Evolutionary conservation across 164 flowering plant species (phyloP), one percentile per base, ranked within the genome.

Genomic region (Sedum album): DNA sequence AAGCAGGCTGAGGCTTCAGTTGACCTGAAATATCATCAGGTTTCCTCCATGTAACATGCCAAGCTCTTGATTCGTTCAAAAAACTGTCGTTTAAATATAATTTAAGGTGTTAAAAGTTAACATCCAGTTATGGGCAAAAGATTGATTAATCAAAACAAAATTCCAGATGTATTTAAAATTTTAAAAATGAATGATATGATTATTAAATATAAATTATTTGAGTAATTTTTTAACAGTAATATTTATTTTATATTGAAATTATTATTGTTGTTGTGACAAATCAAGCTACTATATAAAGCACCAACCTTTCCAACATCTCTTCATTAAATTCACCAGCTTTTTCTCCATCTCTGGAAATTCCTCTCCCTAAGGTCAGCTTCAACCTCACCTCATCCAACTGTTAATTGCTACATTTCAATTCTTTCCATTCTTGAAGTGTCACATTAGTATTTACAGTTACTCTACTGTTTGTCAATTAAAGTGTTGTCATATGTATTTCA

Each of bases 331-430:
- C 33, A 57, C 62, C 33, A 57, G 33, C 33, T 57, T 57, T 44
- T 57, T 28, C 62, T 30, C 62, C 33, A 57, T 57, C 62, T 57
- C 62, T 57, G 4, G 49, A 35, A 46, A 46, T 46, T 46, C 51
- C 57, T 51, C 62, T 57, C 33, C 62, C 35, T 57, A 33, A 57
- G 62, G 62, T 57, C 62, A 57, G 62, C 62, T 57, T 51, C 57
- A 51, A 23, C 7, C 21, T 51, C n/a, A n/a, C n/a, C n/a, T n/a
- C n/a, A n/a, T n/a, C n/a, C n/a, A n/a, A n/a, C n/a, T n/a, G n/a
- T n/a, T n/a, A n/a, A 31, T 13, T 57, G 30, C 42, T 42, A 44
- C 62, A 28, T 13, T 28, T 57, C 28, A 0, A 30, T 57, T 3
- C 35, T 6, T 28, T 1, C 31, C 18, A 28, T 28, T 2, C 62